Conservation (phyloP, 352 stramenopile species). For the Pythium brachiatum region DNA sequence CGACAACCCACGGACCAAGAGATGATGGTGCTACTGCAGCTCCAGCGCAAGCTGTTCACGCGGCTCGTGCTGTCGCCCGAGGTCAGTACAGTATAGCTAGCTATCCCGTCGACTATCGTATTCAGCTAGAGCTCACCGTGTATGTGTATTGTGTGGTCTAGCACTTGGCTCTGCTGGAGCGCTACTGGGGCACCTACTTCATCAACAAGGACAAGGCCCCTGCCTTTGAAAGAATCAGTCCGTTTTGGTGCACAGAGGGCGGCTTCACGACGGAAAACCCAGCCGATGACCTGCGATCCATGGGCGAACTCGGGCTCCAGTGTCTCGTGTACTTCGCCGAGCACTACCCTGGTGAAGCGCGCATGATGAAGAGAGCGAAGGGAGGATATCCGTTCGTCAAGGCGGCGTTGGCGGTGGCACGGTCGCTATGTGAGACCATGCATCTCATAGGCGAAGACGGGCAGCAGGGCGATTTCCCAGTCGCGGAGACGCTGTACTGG, state of each 20-base stretch:
- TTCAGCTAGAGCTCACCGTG: no score
- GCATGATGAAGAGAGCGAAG: constrained; percentile 60
- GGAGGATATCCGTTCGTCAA: constrained; percentile 68
- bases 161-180: constrained; percentile 57
- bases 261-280: constrained; percentile 57
- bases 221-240: constrained; percentile 39
- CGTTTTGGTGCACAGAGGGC: constrained; percentile 40
- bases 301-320: constrained; percentile 56
- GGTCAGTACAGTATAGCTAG: constrained; percentile 30
- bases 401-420: constrained; percentile 43
- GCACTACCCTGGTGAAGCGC: constrained; percentile 48
- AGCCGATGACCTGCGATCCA: constrained; percentile 48
- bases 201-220: constrained; percentile 29
- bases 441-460: constrained; percentile 44
- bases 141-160: no score
- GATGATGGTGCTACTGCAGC: constrained; percentile 57
- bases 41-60: constrained; percentile 58
- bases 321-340: constrained; percentile 72
- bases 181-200: constrained; percentile 57
- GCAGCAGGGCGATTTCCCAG: constrained; percentile 42
- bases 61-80: constrained; percentile 61
- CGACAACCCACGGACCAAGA: constrained; percentile 55
- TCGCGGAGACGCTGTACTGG: constrained; percentile 58
- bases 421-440: constrained; percentile 47
- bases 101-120: no score